Evolutionary conservation across 495 filamentous ascomycete genomes (phyloP), one percentile per base, ranked within the genome.

Genomic region (Pseudomonodictys pantanalensis): DNA sequence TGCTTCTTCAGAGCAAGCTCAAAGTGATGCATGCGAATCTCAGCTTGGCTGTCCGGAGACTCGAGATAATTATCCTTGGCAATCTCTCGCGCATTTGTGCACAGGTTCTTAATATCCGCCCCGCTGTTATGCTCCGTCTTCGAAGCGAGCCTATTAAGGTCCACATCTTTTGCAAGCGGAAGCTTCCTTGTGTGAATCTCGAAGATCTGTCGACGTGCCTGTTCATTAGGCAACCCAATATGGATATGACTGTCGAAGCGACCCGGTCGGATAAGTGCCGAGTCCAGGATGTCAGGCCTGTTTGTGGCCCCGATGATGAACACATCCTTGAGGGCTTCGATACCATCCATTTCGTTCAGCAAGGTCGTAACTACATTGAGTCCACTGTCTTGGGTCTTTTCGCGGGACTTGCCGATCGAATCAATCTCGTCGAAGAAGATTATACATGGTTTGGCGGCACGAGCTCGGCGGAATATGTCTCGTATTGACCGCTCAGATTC

Each of bases 351-450:
- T 70, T 98, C 93, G 64, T 91, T 97, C 8, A 98, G 78, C 28
- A 98, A 70, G 1, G 93, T 95, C 2, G 92, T 95, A 2, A 98
- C 78, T 12, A 96, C 88, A 72, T 96, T 93, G 20, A 96, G 78
- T 12, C 77, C 73, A 28, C 72, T 74, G 33, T 76, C 76, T 5
- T 76, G 64, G 17, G 76, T 70, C 15, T 74, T 76, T 30, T 83
- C 79, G 22, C 91, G 81, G 58, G 84, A 83, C 9, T 86, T 83
- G n/a, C 85, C 91, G 56, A 98, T 91, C 4, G 91, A 85, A 75
- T 98, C 93, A 66, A 98, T 95, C 71, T 98, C 93, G 71, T 98
- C 93, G 68, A 98, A 97, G 77, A 98, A 98, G 57, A 98, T 91
- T 69, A 98, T 92, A 70, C 88, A 90, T 3, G 93, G 93, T 51